These are phyloP conservation scores for Biscogniauxia marginata DNA, from an alignment of 2,329 filamentous ascomycete genomes.

Conservation along the genomic window DNA sequence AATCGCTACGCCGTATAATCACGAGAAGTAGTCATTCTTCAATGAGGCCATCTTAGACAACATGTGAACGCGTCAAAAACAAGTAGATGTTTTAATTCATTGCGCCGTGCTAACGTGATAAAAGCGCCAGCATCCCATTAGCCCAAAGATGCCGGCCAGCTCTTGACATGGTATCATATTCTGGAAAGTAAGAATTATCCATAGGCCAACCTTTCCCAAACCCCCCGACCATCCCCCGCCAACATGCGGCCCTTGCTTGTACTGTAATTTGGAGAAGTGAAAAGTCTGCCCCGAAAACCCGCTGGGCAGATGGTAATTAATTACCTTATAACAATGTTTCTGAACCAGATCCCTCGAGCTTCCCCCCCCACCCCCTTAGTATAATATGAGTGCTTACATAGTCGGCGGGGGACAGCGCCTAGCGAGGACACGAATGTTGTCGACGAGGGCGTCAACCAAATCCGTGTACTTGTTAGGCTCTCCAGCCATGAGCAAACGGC, in stretches of 20 bases:
- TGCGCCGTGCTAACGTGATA: not conserved
- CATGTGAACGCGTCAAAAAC: not conserved
- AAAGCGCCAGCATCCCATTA: not conserved
- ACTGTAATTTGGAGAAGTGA: not conserved
- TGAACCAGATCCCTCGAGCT: not conserved
- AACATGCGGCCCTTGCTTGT: not conserved
- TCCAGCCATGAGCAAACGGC: slow-evolving; percentile 50
- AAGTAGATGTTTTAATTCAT: not conserved
- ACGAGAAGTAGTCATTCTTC: not conserved
- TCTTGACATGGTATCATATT: slow-evolving; percentile 20
- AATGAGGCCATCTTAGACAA: not conserved
- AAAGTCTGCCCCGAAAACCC: not conserved
- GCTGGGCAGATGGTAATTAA: not conserved
- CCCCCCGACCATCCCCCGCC: not conserved
- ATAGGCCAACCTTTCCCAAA: not conserved
- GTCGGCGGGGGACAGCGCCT: slow-evolving; percentile 24
- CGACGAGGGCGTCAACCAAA: slow-evolving; percentile 70
- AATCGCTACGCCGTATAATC: not conserved
- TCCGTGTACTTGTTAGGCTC: slow-evolving; percentile 61
- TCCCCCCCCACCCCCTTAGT: not conserved
- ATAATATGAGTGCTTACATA: slow-evolving; percentile 4
- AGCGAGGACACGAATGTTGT: slow-evolving; percentile 66
- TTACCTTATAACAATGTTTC: not conserved
- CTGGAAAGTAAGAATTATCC: slow-evolving; percentile 1
- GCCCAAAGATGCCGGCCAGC: not conserved